Conservation (phyloP, 2,329 filamentous ascomycete genomes). For the Mycosphaerelloides madeirae region DNA sequence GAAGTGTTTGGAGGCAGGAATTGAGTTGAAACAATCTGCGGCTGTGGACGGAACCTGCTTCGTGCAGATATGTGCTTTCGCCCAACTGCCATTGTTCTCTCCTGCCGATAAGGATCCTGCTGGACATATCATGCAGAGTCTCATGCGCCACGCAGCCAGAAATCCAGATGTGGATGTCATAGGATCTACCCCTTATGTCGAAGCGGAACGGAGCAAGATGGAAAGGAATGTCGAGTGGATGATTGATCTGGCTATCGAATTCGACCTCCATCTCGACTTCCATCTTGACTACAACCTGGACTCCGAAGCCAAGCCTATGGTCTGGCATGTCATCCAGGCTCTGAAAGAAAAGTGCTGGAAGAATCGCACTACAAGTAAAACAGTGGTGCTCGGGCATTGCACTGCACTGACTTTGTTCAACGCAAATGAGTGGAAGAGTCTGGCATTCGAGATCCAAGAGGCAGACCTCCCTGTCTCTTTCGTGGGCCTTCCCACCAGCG, state of each 20-base stretch:
- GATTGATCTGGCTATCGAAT: conserved; percentile 48
- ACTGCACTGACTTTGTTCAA: conserved; percentile 59
- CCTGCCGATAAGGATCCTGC: conserved; percentile 36
- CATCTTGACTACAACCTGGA: conserved; percentile 68
- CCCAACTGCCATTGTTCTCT: conserved; percentile 64
- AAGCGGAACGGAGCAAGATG: conserved; percentile 46
- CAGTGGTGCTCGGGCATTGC: conserved; percentile 63
- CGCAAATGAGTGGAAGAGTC: conserved; percentile 44
- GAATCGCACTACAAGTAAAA: conserved; percentile 38
- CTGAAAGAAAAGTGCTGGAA: conserved; percentile 51
- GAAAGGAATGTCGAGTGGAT: conserved; percentile 61
- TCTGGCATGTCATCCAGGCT: conserved; percentile 51
- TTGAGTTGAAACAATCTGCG: conserved; percentile 48
- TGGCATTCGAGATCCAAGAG: conserved; percentile 47
- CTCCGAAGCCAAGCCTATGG: conserved; percentile 43
- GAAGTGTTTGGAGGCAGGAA: conserved; percentile 55
- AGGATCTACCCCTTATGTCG: conserved; percentile 68
- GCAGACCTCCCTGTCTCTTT: conserved; percentile 57
- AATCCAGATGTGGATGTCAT: conserved; percentile 52
- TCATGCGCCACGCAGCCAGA: conserved; percentile 46
- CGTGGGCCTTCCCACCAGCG: conserved; percentile 65
- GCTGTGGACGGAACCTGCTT: conserved; percentile 51
- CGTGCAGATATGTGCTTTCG: conserved; percentile 66
- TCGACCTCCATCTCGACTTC: conserved; percentile 59
- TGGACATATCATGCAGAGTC: conserved; percentile 45